Conservation (phyloP, 345 rosid species). For the Excoecaria agallocha region DNA sequence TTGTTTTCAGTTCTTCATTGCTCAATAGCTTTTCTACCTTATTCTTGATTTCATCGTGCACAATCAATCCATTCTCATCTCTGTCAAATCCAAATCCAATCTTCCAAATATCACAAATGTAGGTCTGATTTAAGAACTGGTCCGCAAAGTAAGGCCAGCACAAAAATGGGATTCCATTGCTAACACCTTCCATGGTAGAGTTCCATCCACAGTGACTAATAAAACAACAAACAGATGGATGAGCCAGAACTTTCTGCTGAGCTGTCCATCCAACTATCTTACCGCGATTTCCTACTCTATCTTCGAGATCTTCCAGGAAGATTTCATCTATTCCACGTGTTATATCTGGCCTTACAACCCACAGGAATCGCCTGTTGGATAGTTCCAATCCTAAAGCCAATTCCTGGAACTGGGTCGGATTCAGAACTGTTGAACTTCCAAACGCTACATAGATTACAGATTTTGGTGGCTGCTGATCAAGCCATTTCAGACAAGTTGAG, state of each 20-base stretch:
- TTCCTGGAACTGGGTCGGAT: slow-evolving; percentile 16
- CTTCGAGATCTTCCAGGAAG: not conserved
- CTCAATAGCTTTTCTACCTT: slow-evolving; percentile 35
- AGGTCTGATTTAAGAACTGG: slow-evolving; percentile 22
- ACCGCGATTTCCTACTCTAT: not conserved
- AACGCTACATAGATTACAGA: slow-evolving; percentile 19
- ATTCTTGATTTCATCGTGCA: slow-evolving; percentile 25
- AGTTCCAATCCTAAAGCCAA: slow-evolving; percentile 21
- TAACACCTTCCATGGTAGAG: slow-evolving; percentile 18
- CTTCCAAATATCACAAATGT: slow-evolving; percentile 29
- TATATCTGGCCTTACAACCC: slow-evolving; percentile 15
- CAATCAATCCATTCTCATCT: slow-evolving; percentile 26
- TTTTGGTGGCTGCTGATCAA: slow-evolving; percentile 15
- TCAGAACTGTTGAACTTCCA: slow-evolving; percentile 9
- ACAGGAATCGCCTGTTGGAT: slow-evolving; percentile 13
- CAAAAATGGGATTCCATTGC: slow-evolving; percentile 22
- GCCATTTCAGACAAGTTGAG: slow-evolving; percentile 18
- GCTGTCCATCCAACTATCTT: slow-evolving; percentile 13
- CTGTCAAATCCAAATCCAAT: slow-evolving; percentile 30
- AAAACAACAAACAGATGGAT: slow-evolving; percentile 19
- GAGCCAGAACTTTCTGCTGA: slow-evolving; percentile 17
- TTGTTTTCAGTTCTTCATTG: slow-evolving; percentile 18
- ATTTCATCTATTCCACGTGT: not conserved
- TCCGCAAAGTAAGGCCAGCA: slow-evolving; percentile 33
- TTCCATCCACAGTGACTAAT: slow-evolving; percentile 28